Base-by-base conservation (phyloP, 495 filamentous ascomycete species). In the Xylaria bambusicola region DNA sequence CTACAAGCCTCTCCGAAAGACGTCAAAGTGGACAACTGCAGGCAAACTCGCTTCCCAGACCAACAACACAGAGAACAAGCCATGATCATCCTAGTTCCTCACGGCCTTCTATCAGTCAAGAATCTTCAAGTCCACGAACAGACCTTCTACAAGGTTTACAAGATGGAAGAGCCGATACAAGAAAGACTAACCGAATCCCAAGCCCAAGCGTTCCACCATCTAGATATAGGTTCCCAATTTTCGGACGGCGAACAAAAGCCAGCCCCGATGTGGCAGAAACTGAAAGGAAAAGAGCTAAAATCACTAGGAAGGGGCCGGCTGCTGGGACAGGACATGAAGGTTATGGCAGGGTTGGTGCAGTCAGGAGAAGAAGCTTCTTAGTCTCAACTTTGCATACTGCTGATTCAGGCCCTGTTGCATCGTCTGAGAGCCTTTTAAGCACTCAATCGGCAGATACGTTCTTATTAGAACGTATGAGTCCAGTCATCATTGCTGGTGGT, bases 321-420 rank as follows among this genome's bases (percentile, higher is more conserved):
- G 94, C 94, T 27, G 95, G 94, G 33, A 99, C 95, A 31, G 94
- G 94, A 2, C 92, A 98, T 72, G 94, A 98, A 76, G 94, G 93
- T 44, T 98, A 98, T 70, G 91, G 92, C 7, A 88, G 84, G 2
- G 67, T 95, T 84, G 79, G 82, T 27, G 68, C 75, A 3, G 64
- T 77, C 9, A 79, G 83, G 47, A 82, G 86, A 33, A 81, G 86
- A 36, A 89, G 86, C 62, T 83, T 76, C 41, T 84, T 80, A 58
- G 68, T 77, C 24, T 73, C 75, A 27, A 71, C 66, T 51, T 69
- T 72, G 29, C 69, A 68, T n/a, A 81, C 75, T 48, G 75, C 71
- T 26, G 71, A 76, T 24, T 69, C 80, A 38, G 82, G 79, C 51
- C 73, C 75, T 26, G 72, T 79, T 56, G 67, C 72, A 18, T 81